phyloP scores from a whole-genome alignment of 441 rosid genomes.

The Corymbia calophylla region DNA sequence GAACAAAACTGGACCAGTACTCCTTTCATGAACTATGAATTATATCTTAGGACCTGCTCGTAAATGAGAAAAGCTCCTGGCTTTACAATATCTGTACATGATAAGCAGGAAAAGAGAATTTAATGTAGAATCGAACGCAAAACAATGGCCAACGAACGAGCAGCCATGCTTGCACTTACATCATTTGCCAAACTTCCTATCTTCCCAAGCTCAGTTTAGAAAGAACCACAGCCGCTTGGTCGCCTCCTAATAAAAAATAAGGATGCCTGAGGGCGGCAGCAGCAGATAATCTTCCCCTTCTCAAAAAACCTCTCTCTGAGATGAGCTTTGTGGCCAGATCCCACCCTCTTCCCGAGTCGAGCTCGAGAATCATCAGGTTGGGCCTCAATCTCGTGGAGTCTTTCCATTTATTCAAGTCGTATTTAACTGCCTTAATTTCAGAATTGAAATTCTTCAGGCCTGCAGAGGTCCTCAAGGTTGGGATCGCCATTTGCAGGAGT shows the following conservation, averaged over 20 bases:
- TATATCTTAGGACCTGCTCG: neutral
- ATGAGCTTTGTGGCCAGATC: slow-evolving; percentile 80
- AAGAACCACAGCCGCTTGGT: slow-evolving; percentile 88
- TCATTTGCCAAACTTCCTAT: slow-evolving; percentile 11
- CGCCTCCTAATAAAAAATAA: slow-evolving; percentile 87
- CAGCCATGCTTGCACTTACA: neutral
- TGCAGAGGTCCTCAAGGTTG: slow-evolving; percentile 52
- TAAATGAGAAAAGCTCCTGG: neutral
- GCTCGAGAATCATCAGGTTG: slow-evolving; percentile 72
- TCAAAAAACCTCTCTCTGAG: slow-evolving; percentile 66
- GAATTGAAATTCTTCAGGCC: slow-evolving; percentile 79
- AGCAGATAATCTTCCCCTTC: slow-evolving; percentile 91
- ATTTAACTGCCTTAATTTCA: slow-evolving; percentile 49
- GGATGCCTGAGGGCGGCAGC: slow-evolving; percentile 92
- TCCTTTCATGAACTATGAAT: neutral
- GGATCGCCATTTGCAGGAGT: slow-evolving; percentile 92
- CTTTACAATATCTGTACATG: neutral
- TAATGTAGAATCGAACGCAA: neutral
- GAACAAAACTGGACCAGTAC: neutral
- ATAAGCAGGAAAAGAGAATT: neutral
- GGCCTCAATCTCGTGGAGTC: slow-evolving; percentile 62
- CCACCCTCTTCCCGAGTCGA: slow-evolving; percentile 95
- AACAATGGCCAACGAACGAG: neutral
- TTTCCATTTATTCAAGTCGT: slow-evolving; percentile 79
- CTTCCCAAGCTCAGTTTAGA: slow-evolving; percentile 67